These are phyloP conservation scores for Elasticomyces elasticus DNA, from an alignment of 495 filamentous ascomycete species.

Conservation along the genomic window DNA sequence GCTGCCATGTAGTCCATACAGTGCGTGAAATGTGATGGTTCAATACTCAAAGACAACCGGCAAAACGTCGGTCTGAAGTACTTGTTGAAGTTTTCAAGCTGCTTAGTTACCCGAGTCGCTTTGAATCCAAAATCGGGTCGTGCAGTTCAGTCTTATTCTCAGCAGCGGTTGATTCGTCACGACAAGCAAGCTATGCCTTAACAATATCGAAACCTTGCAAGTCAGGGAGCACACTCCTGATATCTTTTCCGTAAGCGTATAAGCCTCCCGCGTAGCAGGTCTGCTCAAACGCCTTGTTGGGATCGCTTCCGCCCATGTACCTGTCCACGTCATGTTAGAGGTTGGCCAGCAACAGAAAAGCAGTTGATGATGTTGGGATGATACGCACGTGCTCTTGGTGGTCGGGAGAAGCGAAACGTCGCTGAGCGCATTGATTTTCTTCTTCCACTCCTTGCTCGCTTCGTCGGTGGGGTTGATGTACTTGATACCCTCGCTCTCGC, in stretches of 20 bases:
- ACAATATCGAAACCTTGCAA: constrained; percentile 21
- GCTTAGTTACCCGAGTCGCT: too few relatives aligned
- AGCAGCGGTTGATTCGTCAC: too few relatives aligned
- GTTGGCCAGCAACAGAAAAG: not conserved
- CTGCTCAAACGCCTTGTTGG: constrained; percentile 41
- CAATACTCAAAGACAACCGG: too few relatives aligned
- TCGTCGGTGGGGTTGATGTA: constrained; percentile 36
- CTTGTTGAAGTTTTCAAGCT: too few relatives aligned
- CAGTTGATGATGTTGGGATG: not conserved
- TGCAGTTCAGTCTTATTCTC: too few relatives aligned
- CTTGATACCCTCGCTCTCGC: constrained; percentile 30
- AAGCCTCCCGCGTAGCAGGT: constrained; percentile 38
- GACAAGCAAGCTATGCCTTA: not conserved
- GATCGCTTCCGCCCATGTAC: constrained; percentile 44
- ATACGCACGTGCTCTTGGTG: constrained; percentile 27
- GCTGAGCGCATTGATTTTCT: constrained; percentile 17
- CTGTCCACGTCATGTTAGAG: not conserved
- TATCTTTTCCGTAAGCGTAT: constrained; percentile 32
- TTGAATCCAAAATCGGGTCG: too few relatives aligned
- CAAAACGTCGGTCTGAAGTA: too few relatives aligned
- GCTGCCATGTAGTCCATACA: too few relatives aligned
- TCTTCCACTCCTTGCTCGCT: constrained; percentile 34
- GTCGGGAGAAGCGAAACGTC: constrained; percentile 25
- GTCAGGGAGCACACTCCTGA: constrained; percentile 21
- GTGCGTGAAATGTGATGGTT: too few relatives aligned